Evolutionary conservation across 495 filamentous ascomycete species (phyloP).

Genomic region (Aspergillus sclerotiicarbonarius): DNA sequence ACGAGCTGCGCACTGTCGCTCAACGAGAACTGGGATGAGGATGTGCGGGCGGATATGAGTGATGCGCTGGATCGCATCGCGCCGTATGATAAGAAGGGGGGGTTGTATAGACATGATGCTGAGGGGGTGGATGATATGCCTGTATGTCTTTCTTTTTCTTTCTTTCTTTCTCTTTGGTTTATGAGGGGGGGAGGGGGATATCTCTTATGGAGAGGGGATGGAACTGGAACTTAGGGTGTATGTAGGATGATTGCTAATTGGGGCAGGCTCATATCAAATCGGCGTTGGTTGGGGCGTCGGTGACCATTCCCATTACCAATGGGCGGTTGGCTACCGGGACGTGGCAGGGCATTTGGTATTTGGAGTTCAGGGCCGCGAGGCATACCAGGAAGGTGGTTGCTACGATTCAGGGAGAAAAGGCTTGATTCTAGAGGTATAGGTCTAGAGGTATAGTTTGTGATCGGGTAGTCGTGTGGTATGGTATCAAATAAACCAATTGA

Average conservation of each 20-base stretch:
- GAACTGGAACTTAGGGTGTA: neutral
- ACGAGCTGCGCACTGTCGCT: slow-evolving; percentile 81
- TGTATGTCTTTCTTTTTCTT: slow-evolving; percentile 34
- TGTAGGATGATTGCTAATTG: neutral
- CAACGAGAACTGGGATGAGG: slow-evolving; percentile 93
- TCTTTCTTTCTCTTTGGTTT: slow-evolving; percentile 7
- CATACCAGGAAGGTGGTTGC: slow-evolving; percentile 82
- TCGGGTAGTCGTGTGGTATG: no score
- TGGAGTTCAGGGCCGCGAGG: slow-evolving; percentile 79
- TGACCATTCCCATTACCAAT: slow-evolving; percentile 85
- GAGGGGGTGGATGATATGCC: slow-evolving; percentile 94
- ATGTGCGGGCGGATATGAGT: slow-evolving; percentile 83
- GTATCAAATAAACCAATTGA: neutral
- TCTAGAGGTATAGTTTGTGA: slow-evolving; percentile 20
- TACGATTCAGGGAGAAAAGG: slow-evolving; percentile 91
- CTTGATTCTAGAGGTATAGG: no score
- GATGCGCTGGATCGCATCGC: slow-evolving; percentile 90
- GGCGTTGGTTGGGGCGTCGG: slow-evolving; percentile 79
- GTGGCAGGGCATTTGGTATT: slow-evolving; percentile 86
- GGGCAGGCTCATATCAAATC: slow-evolving; percentile 84
- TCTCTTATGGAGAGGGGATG: neutral
- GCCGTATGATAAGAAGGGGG: slow-evolving; percentile 68
- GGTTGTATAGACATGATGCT: slow-evolving; percentile 80
- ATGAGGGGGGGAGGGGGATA: neutral
- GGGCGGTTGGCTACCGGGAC: slow-evolving; percentile 72